Evolutionary conservation across 1,284 basidiomycete genomes (phyloP), one percentile per base, ranked within the genome.

Genomic region (Ganoderma sp.): DNA sequence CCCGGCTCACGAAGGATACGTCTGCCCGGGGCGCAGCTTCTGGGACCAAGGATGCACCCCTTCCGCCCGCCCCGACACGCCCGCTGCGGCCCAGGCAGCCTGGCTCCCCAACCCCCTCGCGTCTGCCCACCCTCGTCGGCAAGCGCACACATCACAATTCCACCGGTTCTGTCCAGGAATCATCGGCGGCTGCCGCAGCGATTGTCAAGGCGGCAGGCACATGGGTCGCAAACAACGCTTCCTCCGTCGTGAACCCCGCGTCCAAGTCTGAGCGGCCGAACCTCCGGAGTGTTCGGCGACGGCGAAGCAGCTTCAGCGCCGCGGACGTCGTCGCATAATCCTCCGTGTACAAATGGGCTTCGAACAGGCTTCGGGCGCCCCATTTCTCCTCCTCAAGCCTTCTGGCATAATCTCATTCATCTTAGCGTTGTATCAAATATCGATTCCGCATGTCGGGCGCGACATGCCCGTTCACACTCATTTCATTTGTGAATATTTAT

Each of bases 251-350:
- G 28, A 86, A 88, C 17, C 87, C 90, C 25, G 86, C 84, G 19
- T 85, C 86, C 34, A 92, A 91, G 78, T 83, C 87, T 3, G 89
- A 87, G 72, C 84, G 92, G 59, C 92, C 93, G 17, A 87, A 88
- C 2, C 78, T 93, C 72, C 83, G 91, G 65, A 89, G 83, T 65
- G 85, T 92, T 43, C 84, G 92, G 73, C 83, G 91, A 70, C 82
- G 93, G 75, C 83, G 93, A 68, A 94, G 93, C 75, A 94, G 93
- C 74, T 94, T 94, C 79, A 93, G 92, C 76, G 83, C 89, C 67
- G 91, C 91, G 10, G 91, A 95, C 78, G 88, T 95, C 45, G 85
- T 94, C 71, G 91, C 89, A 75, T 93, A 79, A 59, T 43, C 52
- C 6, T 34, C 48, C 22, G 59, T 22, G 22, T 58, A 66, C 28